Conservation (phyloP, 192 early-diverging fungal genomes). For the Coemansia furcata region DNA sequence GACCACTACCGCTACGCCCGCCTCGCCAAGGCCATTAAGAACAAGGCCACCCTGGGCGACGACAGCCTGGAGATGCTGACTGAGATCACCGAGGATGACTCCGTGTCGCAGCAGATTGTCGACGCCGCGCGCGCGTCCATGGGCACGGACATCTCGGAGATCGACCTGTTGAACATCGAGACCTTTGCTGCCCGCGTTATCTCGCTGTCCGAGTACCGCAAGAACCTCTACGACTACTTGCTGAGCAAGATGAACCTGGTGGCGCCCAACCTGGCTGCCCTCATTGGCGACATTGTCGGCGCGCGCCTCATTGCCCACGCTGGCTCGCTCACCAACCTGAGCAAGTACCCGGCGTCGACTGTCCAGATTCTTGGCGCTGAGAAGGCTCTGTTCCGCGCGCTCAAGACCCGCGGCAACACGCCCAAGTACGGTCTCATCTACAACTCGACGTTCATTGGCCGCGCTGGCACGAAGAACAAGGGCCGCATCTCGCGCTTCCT, state of each 20-base stretch:
- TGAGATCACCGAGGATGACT: slow-evolving; percentile 77
- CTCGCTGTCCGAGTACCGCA: slow-evolving; percentile 89
- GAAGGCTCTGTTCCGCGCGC: slow-evolving; percentile 96
- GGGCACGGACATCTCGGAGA: slow-evolving; percentile 96
- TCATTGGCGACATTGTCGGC: slow-evolving; percentile 95
- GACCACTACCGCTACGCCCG: slow-evolving; percentile 93
- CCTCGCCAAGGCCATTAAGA: slow-evolving; percentile 86
- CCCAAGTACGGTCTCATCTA: slow-evolving; percentile 98
- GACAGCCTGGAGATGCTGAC: slow-evolving; percentile 72
- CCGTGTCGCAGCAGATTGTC: slow-evolving; percentile 82
- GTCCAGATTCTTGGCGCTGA: slow-evolving; percentile 98
- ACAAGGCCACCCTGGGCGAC: slow-evolving; percentile 84
- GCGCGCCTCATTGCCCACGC: slow-evolving; percentile 97
- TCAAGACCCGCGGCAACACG: slow-evolving; percentile 95
- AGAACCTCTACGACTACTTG: slow-evolving; percentile 87
- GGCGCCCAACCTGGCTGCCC: slow-evolving; percentile 92
- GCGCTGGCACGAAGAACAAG: slow-evolving; percentile 97
- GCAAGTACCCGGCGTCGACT: slow-evolving; percentile 96
- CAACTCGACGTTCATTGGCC: slow-evolving; percentile 94
- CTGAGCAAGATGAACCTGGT: slow-evolving; percentile 93
- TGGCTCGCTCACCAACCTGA: slow-evolving; percentile 92
- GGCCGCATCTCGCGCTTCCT: slow-evolving; percentile 93
- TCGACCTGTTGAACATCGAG: slow-evolving; percentile 95
- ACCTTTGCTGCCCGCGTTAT: slow-evolving; percentile 91
- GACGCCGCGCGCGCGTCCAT: slow-evolving; percentile 94